Conservation (phyloP, 2,329 filamentous ascomycete species). For the Albophoma yamanashiensis region DNA sequence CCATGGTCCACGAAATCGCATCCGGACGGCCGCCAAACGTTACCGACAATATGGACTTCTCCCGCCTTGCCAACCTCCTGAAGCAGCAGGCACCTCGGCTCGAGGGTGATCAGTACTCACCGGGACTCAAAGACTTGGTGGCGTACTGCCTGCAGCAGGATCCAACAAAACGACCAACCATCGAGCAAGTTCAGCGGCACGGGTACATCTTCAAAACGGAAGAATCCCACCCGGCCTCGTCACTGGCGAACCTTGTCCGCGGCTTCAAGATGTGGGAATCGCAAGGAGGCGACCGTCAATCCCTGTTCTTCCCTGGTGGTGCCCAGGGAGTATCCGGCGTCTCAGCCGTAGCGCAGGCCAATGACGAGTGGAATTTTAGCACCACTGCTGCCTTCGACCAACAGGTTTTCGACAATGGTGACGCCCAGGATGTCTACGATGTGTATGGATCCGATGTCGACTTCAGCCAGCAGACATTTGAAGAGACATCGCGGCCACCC, state of each 20-base stretch:
- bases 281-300: constrained; percentile 58
- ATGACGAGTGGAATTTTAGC: constrained; percentile 59
- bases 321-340: constrained; percentile 41
- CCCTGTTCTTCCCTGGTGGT: constrained; percentile 49
- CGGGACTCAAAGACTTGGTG: constrained; percentile 57
- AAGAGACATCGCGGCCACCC: constrained; percentile 40
- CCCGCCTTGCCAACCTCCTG: constrained; percentile 44
- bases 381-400: constrained; percentile 55
- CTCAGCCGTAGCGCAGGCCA: constrained; percentile 31
- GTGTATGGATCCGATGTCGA: constrained; percentile 50
- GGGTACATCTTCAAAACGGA: constrained; percentile 56
- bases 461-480: constrained; percentile 32
- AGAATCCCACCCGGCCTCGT: constrained; percentile 51
- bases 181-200: constrained; percentile 59
- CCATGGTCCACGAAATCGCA: constrained; percentile 71
- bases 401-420: constrained; percentile 39
- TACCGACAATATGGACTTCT: constrained; percentile 34
- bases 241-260: constrained; percentile 54
- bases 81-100: constrained; percentile 56
- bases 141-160: constrained; percentile 63
- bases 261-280: constrained; percentile 69
- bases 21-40: constrained; percentile 66
- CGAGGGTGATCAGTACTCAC: constrained; percentile 61
- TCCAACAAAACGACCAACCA: constrained; percentile 56
- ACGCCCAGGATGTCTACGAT: constrained; percentile 49